phyloP scores from a whole-genome alignment of 2,329 filamentous ascomycete genomes.

The Mycosphaerelloides madeirae region DNA sequence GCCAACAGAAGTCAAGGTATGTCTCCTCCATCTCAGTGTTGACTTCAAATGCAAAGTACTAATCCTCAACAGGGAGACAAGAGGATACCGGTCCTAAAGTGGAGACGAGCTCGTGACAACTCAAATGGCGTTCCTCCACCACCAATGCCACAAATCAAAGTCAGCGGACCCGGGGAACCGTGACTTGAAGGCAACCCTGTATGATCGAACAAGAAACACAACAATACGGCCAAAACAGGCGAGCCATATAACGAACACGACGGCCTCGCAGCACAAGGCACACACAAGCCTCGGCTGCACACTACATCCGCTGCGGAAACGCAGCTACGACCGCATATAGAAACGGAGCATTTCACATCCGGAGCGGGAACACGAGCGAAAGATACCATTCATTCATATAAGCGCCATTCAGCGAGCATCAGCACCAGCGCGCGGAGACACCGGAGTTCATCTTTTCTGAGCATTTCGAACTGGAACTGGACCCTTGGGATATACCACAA shows the following conservation, averaged over 20 bases:
- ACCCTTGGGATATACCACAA: conserved; percentile 8
- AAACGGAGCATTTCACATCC: too few species aligned
- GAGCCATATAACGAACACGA: neutral
- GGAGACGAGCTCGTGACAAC: conserved; percentile 33
- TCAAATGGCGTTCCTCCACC: conserved; percentile 29
- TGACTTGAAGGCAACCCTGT: conserved; percentile 15
- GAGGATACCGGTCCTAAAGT: conserved; percentile 35
- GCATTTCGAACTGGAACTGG: neutral
- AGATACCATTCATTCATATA: too few species aligned
- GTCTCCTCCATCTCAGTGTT: neutral
- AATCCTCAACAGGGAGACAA: conserved; percentile 30
- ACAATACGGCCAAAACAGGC: neutral
- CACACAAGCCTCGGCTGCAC: too few species aligned
- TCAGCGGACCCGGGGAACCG: conserved; percentile 36
- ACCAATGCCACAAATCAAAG: conserved; percentile 36
- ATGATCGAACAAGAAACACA: too few species aligned
- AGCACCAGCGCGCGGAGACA: too few species aligned
- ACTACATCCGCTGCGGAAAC: too few species aligned
- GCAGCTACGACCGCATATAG: too few species aligned
- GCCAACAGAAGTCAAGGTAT: conserved; percentile 36
- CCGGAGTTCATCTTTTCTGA: too few species aligned
- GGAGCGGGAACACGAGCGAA: too few species aligned
- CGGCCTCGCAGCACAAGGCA: too few species aligned
- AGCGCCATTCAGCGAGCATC: too few species aligned
- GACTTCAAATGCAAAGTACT: neutral